Conservation (phyloP, 805 yeast genomes). For the Suhomyces xylopsoci region DNA sequence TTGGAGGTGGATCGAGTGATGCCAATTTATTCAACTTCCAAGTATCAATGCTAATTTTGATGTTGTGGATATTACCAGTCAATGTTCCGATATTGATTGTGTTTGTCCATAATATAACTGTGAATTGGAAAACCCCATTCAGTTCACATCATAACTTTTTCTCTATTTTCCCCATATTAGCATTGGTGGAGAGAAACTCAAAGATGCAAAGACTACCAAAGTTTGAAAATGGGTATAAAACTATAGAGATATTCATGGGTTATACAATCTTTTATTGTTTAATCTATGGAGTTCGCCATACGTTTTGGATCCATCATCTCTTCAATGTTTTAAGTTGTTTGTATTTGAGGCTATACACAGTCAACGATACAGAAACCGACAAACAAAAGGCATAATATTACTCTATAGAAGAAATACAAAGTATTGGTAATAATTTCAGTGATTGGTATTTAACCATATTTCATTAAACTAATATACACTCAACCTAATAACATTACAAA, state of each 20-base stretch:
- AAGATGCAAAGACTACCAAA: conserved; percentile 47
- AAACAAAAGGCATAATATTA: background rate
- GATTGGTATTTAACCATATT: conserved; percentile 2
- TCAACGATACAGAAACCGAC: conserved; percentile 1
- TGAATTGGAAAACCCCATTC: conserved; percentile 81
- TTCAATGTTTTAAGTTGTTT: conserved; percentile 63
- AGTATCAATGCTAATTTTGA: conserved; percentile 57
- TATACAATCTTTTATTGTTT: conserved; percentile 62
- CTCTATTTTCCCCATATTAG: conserved; percentile 70
- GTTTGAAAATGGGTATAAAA: background rate
- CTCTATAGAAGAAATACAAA: background rate
- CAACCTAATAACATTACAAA: conserved; percentile 14
- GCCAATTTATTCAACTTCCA: conserved; percentile 52
- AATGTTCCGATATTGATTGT: conserved; percentile 77
- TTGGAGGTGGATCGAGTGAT: conserved; percentile 4
- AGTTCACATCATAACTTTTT: conserved; percentile 81
- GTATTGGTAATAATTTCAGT: background rate
- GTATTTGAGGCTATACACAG: conserved; percentile 23
- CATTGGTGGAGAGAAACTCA: conserved; percentile 54
- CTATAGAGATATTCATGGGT: conserved; percentile 20
- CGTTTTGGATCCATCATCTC: conserved; percentile 82
- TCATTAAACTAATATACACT: conserved; percentile 15
- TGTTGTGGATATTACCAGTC: conserved; percentile 78
- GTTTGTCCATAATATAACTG: conserved; percentile 72
- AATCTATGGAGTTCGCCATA: conserved; percentile 73